Conservation (phyloP, 2,329 filamentous ascomycete genomes). For the Stenocarpella maydis region DNA sequence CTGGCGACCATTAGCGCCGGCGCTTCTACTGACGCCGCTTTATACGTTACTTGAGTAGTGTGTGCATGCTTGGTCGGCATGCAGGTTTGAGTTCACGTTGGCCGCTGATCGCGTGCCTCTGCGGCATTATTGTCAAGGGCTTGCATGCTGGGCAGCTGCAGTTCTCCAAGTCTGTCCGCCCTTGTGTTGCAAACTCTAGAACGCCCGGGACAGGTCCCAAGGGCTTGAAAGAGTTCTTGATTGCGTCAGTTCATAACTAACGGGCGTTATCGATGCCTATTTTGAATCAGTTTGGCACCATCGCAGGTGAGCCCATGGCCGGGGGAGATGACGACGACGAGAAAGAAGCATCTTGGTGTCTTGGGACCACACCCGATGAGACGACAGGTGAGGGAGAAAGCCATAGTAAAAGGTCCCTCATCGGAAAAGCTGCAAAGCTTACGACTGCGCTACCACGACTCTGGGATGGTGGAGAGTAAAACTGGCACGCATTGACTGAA, state of each 20-base stretch:
- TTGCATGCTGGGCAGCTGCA: background rate
- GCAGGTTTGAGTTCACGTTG: background rate
- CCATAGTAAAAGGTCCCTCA: background rate
- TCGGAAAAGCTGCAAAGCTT: background rate
- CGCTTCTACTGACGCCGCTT: background rate
- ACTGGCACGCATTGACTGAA: conserved; percentile 23
- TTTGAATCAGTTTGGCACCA: background rate
- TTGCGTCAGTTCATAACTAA: background rate
- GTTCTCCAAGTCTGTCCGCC: background rate
- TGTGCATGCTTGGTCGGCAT: background rate
- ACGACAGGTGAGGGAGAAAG: background rate
- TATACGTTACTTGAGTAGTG: too few species aligned
- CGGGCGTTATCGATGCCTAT: background rate
- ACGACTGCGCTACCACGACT: background rate
- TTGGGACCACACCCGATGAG: background rate
- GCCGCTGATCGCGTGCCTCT: background rate
- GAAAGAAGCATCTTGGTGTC: background rate
- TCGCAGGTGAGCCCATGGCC: background rate
- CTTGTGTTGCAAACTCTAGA: background rate
- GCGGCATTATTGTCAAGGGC: conserved; percentile 14
- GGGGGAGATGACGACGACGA: background rate
- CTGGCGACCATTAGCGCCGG: background rate
- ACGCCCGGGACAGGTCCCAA: background rate
- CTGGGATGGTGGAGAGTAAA: background rate
- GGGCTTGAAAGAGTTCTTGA: background rate